Evolutionary conservation across 805 yeast genomes (phyloP).

Genomic region (Lachancea nothofagi): DNA sequence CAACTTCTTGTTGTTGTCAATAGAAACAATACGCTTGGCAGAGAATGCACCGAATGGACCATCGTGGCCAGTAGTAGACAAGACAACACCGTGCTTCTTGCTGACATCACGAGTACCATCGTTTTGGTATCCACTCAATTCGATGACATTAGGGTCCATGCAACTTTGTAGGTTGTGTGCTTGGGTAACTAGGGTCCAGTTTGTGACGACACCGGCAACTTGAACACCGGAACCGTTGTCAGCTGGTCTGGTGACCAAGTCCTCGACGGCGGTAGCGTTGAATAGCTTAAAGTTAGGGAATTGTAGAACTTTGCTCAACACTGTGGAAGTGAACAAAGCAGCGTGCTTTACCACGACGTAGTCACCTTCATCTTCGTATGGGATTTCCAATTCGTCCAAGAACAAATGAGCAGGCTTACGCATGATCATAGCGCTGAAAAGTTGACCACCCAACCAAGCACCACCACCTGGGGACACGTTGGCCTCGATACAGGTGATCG

Average conservation of each 20-base stretch:
- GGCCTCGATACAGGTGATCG: slow-evolving; percentile 68
- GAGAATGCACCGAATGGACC: slow-evolving; percentile 80
- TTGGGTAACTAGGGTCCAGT: slow-evolving; percentile 75
- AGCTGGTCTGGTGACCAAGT: slow-evolving; percentile 65
- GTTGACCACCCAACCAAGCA: slow-evolving; percentile 71
- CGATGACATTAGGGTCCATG: slow-evolving; percentile 80
- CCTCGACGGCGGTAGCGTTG: slow-evolving; percentile 79
- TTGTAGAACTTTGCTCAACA: slow-evolving; percentile 60
- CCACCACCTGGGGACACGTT: slow-evolving; percentile 80
- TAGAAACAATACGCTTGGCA: slow-evolving; percentile 59
- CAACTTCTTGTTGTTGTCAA: slow-evolving; percentile 43
- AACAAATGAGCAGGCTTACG: slow-evolving; percentile 74
- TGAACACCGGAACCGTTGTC: slow-evolving; percentile 51
- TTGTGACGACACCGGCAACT: slow-evolving; percentile 76
- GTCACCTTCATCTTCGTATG: slow-evolving; percentile 74
- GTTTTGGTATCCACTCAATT: slow-evolving; percentile 37
- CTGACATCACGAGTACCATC: slow-evolving; percentile 34
- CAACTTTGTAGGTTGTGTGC: slow-evolving; percentile 74
- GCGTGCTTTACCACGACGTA: slow-evolving; percentile 79
- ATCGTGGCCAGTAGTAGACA: slow-evolving; percentile 76
- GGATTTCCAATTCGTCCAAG: slow-evolving; percentile 56
- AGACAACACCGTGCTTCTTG: slow-evolving; percentile 42
- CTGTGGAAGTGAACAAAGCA: slow-evolving; percentile 67
- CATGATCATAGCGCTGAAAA: slow-evolving; percentile 72
- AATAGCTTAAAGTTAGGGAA: slow-evolving; percentile 72